These are phyloP conservation scores for Cladophialophora chaetospira DNA, from an alignment of 2,329 filamentous ascomycete genomes.

Conservation along the genomic window DNA sequence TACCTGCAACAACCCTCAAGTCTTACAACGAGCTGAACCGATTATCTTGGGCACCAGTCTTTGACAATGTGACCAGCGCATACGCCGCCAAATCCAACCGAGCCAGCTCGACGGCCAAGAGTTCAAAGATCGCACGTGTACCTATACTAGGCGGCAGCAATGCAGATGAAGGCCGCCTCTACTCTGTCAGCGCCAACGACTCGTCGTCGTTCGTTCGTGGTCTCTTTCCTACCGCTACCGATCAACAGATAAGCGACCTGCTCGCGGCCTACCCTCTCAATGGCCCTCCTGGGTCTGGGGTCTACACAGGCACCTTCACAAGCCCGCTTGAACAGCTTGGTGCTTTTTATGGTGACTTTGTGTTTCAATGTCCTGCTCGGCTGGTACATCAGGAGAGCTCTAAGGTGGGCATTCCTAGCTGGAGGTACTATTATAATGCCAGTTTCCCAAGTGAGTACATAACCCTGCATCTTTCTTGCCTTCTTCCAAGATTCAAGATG, in stretches of 20 bases:
- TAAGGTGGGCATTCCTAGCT: conserved; percentile 30
- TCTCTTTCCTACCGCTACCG: conserved; percentile 15
- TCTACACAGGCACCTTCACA: not conserved
- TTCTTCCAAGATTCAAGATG: not conserved
- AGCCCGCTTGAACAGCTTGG: conserved; percentile 5
- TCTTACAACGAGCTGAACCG: conserved; percentile 25
- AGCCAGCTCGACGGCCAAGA: conserved; percentile 34
- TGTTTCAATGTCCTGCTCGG: conserved; percentile 19
- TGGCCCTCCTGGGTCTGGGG: not conserved
- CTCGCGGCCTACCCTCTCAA: conserved; percentile 18
- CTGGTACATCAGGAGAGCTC: conserved; percentile 27
- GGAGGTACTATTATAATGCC: conserved; percentile 38
- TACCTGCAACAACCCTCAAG: conserved; percentile 37
- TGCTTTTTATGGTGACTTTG: conserved; percentile 13
- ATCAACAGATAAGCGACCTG: conserved; percentile 9
- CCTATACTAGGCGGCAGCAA: conserved; percentile 46
- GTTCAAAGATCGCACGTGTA: conserved; percentile 44
- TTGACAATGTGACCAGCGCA: conserved; percentile 31
- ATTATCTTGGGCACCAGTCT: conserved; percentile 25
- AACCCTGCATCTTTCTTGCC: not conserved
- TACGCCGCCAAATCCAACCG: conserved; percentile 39
- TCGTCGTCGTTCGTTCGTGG: conserved; percentile 3
- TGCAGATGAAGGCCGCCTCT: conserved; percentile 44
- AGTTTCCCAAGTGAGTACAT: conserved; percentile 34
- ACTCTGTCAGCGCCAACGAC: conserved; percentile 12